A percentile compares a stretch with the other conserved stretches of the same genome.
Evolutionary conservation across 768 basidiomycete genomes (phyloP).

Genomic region (Kwoniella pini): DNA sequence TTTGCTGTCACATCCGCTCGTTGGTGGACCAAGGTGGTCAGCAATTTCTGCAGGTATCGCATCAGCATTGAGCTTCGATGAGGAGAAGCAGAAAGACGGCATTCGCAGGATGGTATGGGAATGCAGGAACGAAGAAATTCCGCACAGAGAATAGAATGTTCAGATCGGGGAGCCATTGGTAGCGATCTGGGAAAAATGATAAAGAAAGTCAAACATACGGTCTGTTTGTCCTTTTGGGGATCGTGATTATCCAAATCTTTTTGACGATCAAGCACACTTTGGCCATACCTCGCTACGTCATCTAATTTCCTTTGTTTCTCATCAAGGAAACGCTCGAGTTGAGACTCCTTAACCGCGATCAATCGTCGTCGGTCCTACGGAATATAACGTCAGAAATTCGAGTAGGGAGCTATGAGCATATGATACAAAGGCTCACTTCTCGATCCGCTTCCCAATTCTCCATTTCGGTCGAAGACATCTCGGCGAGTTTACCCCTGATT

Average conservation of each 20-base stretch:
- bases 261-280: slow-evolving; percentile 58
- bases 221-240: slow-evolving; percentile 62
- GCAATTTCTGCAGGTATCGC: slow-evolving; percentile 1
- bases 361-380: slow-evolving; percentile 5
- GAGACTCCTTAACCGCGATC: slow-evolving; percentile 59
- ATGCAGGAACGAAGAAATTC: too few relatives aligned
- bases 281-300: background rate
- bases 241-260: slow-evolving; percentile 59
- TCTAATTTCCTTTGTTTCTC: slow-evolving; percentile 54
- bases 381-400: background rate
- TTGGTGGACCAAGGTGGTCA: background rate
- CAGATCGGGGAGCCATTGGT: too few relatives aligned
- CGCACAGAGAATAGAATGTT: too few relatives aligned
- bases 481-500: slow-evolving; percentile 4
- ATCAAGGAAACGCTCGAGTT: slow-evolving; percentile 56
- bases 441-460: slow-evolving; percentile 11
- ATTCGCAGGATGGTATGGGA: too few relatives aligned
- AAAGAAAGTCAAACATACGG: slow-evolving; percentile 56
- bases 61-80: slow-evolving; percentile 59
- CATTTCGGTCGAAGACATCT: slow-evolving; percentile 18
- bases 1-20: slow-evolving; percentile 1
- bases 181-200: too few relatives aligned
- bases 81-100: too few relatives aligned
- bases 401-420: background rate
- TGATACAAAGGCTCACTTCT: slow-evolving; percentile 1